Percentiles rank a stretch among this genome's conserved stretches.
These are phyloP conservation scores for Talaromyces sp. DNA, from an alignment of 2,329 filamentous ascomycete species.

Conservation along the genomic window DNA sequence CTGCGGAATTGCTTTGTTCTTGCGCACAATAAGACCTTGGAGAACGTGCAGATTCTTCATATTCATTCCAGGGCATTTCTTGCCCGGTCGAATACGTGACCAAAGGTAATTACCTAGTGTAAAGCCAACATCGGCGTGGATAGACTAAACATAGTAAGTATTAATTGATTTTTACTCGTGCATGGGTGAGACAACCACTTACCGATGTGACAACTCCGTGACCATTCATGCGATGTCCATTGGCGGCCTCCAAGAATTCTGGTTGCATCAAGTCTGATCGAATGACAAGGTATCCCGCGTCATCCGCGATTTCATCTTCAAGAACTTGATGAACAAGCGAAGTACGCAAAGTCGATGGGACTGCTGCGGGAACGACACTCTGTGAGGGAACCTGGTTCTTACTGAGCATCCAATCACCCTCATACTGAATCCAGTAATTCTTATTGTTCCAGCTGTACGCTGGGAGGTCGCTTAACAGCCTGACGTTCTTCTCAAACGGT, in stretches of 20 bases:
- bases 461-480: constrained; percentile 43
- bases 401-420: constrained; percentile 65
- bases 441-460: constrained; percentile 67
- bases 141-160: constrained; percentile 7
- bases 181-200: neutral
- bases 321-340: constrained; percentile 2
- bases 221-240: constrained; percentile 16
- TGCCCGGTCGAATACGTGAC: constrained; percentile 13
- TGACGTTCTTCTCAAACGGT: constrained; percentile 39
- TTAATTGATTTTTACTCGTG: neutral
- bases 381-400: constrained; percentile 53
- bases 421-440: constrained; percentile 68
- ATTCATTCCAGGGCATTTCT: constrained; percentile 23
- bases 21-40: constrained; percentile 54
- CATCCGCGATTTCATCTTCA: neutral
- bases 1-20: constrained; percentile 42
- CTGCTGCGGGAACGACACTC: neutral
- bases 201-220: constrained; percentile 4
- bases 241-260: constrained; percentile 9
- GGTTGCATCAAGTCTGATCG: constrained; percentile 13
- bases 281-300: neutral
- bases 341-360: constrained; percentile 1
- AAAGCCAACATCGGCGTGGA: constrained; percentile 19
- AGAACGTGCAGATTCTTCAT: constrained; percentile 40
- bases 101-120: constrained; percentile 25